These are phyloP conservation scores for Tillandsia leiboldiana DNA, from an alignment of 176 grass and related monocot genomes.

Conservation along the genomic window DNA sequence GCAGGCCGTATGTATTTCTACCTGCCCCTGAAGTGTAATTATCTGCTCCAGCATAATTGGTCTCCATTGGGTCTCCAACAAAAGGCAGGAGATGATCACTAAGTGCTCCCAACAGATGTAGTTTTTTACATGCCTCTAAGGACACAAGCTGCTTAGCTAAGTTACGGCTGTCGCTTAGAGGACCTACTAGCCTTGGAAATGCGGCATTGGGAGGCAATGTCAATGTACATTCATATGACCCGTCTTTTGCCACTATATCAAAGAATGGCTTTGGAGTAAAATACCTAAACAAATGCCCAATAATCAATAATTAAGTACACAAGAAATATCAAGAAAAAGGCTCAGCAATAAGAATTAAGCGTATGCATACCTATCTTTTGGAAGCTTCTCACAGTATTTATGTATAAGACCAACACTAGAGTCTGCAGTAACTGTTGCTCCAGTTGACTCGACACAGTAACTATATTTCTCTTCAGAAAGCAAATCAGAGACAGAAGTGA, in stretches of 20 bases:
- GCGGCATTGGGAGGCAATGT: slow-evolving; percentile 13
- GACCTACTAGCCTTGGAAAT: slow-evolving; percentile 17
- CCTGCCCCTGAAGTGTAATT: slow-evolving; percentile 11
- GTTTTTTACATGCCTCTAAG: slow-evolving; percentile 10
- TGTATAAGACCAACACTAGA: slow-evolving; percentile 8
- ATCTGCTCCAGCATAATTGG: neutral
- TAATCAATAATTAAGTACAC: neutral
- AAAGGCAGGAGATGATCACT: slow-evolving; percentile 16
- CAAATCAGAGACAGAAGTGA: neutral
- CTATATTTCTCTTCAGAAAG: neutral
- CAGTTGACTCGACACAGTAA: slow-evolving; percentile 4
- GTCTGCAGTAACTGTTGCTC: slow-evolving; percentile 12
- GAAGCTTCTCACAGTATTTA: slow-evolving; percentile 13
- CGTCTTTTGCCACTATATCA: neutral
- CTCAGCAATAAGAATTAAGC: neutral
- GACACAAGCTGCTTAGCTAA: slow-evolving; percentile 13
- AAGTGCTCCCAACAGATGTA: slow-evolving; percentile 8
- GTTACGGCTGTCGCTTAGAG: neutral
- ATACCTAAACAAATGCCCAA: neutral
- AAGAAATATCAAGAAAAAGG: neutral
- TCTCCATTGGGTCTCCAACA: neutral
- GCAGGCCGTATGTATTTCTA: neutral
- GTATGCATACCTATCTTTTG: slow-evolving; percentile 9
- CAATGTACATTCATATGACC: slow-evolving; percentile 1
- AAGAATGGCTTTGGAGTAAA: slow-evolving; percentile 12